Evolutionary conservation across 2,329 filamentous ascomycete species (phyloP).

Genomic region (Phaeosphaeria sp.): DNA sequence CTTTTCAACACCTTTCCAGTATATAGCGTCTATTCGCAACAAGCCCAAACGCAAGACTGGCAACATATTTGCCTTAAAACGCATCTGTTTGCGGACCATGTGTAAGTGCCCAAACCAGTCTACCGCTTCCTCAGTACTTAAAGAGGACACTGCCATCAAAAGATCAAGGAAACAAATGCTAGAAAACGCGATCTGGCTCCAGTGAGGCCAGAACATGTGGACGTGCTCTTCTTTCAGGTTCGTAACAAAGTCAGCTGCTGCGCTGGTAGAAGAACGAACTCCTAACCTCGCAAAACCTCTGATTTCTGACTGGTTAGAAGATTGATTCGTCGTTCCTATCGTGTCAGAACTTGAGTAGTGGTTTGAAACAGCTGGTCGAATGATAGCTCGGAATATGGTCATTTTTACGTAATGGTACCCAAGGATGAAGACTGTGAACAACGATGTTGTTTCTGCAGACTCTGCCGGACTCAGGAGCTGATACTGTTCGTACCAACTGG

Average conservation of each 20-base stretch:
- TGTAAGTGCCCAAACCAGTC: conserved; percentile 13
- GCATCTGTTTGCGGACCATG: conserved; percentile 9
- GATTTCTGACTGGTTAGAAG: not conserved
- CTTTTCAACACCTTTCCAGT: conserved; percentile 11
- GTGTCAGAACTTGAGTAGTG: not conserved
- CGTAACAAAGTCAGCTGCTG: conserved; percentile 5
- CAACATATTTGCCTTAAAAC: conserved; percentile 16
- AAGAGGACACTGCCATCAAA: conserved; percentile 11
- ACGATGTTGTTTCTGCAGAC: not conserved
- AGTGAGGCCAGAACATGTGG: conserved; percentile 17
- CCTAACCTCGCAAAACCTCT: conserved; percentile 7
- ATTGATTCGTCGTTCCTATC: not conserved
- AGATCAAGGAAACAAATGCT: conserved; percentile 15
- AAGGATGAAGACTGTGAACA: conserved; percentile 3
- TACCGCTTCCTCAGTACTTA: conserved; percentile 8
- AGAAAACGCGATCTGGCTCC: conserved; percentile 18
- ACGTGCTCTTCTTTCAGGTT: conserved; percentile 10
- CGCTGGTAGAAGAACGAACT: conserved; percentile 8
- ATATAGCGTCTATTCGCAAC: conserved; percentile 12
- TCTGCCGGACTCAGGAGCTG: not conserved
- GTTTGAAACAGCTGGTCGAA: conserved; percentile 10
- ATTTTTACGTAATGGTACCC: conserved; percentile 15
- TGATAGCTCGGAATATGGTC: conserved; percentile 13
- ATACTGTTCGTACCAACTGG: not conserved
- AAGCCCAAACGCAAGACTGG: conserved; percentile 13